phyloP scores from a whole-genome alignment of 2,329 filamentous ascomycete species.

The Didymella segeticola region DNA sequence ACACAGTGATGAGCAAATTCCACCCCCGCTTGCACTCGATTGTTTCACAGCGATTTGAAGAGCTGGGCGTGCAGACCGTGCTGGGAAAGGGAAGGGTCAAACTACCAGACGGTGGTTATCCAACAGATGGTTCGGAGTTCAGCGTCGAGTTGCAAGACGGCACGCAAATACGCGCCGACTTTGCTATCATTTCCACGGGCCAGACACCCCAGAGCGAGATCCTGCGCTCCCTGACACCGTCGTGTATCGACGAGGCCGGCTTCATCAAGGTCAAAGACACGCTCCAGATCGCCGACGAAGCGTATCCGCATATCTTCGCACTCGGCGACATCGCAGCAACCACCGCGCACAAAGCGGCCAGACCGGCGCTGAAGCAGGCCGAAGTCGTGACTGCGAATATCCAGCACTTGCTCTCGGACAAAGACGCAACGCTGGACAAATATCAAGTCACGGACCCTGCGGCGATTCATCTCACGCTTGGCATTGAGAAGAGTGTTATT shows the following conservation, averaged over 20 bases:
- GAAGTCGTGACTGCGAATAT: slow-evolving; percentile 13
- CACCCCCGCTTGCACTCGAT: slow-evolving; percentile 41
- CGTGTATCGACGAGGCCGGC: slow-evolving; percentile 52
- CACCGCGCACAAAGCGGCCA: slow-evolving; percentile 8
- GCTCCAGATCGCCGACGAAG: slow-evolving; percentile 61
- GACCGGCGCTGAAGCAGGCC: slow-evolving; percentile 6
- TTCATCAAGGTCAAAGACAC: slow-evolving; percentile 63
- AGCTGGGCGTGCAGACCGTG: slow-evolving; percentile 60
- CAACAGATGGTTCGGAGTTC: slow-evolving; percentile 5
- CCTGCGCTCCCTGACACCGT: slow-evolving; percentile 53
- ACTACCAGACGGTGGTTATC: neutral
- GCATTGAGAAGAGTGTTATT: slow-evolving; percentile 15
- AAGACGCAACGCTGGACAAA: neutral
- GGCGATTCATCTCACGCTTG: slow-evolving; percentile 19
- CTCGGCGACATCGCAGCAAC: slow-evolving; percentile 67
- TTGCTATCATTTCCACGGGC: slow-evolving; percentile 64
- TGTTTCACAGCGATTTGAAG: slow-evolving; percentile 55
- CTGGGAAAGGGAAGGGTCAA: neutral
- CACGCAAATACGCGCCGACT: slow-evolving; percentile 1
- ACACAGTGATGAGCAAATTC: slow-evolving; percentile 60
- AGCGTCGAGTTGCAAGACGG: slow-evolving; percentile 3
- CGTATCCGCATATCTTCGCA: slow-evolving; percentile 63
- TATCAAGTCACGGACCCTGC: slow-evolving; percentile 13
- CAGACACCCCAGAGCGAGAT: slow-evolving; percentile 64
- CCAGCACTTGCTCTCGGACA: neutral